Conservation (phyloP, 164 flowering plant genomes). For the Vitis labrusca region DNA sequence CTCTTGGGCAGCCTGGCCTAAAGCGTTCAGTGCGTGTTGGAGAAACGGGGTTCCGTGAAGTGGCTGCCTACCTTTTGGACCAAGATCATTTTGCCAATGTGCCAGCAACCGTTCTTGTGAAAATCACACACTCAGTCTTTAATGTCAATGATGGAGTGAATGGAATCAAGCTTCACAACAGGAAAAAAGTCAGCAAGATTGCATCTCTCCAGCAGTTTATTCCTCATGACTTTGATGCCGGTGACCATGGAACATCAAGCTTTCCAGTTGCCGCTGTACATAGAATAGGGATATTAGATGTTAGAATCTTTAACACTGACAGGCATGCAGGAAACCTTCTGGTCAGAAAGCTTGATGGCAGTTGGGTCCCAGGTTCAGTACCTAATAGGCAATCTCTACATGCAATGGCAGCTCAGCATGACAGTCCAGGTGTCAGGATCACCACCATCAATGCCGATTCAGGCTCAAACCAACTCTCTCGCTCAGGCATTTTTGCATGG, state of each 20-base stretch:
- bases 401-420: no score
- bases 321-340: slow-evolving; percentile 34
- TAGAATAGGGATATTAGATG: slow-evolving; percentile 27
- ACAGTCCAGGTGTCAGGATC: no score
- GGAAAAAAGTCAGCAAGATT: slow-evolving; percentile 19
- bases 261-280: slow-evolving; percentile 21
- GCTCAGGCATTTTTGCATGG: no score
- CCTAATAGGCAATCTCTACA: no score
- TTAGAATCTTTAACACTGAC: slow-evolving; percentile 33
- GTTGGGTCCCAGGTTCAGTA: no score
- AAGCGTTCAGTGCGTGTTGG: slow-evolving; percentile 26
- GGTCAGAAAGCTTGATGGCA: slow-evolving; percentile 24
- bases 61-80: slow-evolving; percentile 24
- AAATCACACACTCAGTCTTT: slow-evolving; percentile 18
- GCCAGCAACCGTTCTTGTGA: slow-evolving; percentile 21
- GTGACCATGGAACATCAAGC: slow-evolving; percentile 23
- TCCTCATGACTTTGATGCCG: slow-evolving; percentile 10
- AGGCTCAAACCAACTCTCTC: no score
- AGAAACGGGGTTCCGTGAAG: slow-evolving; percentile 24
- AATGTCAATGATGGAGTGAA: slow-evolving; percentile 17
- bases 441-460: no score
- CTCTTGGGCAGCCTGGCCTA: slow-evolving; percentile 24
- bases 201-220: slow-evolving; percentile 22
- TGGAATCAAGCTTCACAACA: slow-evolving; percentile 8
- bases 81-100: slow-evolving; percentile 18